Base-by-base conservation (phyloP, 2,329 filamentous ascomycete genomes). In the Mycogone perniciosa region DNA sequence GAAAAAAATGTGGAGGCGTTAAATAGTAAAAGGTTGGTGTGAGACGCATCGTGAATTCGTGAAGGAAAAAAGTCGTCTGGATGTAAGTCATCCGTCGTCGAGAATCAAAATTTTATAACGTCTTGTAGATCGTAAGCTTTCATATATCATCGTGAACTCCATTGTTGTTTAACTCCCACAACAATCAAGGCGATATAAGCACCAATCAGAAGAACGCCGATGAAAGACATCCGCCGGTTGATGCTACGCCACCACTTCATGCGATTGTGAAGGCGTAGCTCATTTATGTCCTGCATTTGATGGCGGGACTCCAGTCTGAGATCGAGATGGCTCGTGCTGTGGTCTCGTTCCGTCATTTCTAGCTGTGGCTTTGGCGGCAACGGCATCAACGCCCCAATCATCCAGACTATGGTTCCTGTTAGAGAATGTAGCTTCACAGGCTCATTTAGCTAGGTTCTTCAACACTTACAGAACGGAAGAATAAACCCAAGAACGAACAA, bases 401-500 rank as follows among this genome's bases (percentile, higher is more conserved):
- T 87, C 89, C 89, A 95, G 50, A 85, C 86, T 85, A 58, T 44
- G 48, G 41, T 37, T 20, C 46, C 38, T 44, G 54, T 63, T 55
- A 58, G 54, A 44, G 51, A 56, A 58, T 62, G 30, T 42, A 38
- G 33, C n/a, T 38, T 31, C 9, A 34, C 26, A 7, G n/a, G 30
- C 13, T 13, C 11, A 41, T 4, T 13, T 27, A 9, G 5, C 7
- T 7, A 13, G 8, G 5, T 4, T n/a, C n/a, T 26, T 35, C n/a
- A 40, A 7, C 26, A 67, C 81, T 68, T 70, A 86, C 82, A 75
- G 54, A 89, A 76, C 5, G 88, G 89, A 61, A 89, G 81, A 43
- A 92, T 71, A 62, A 95, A 95, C 27, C 89, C 89, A 43, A 85
- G 39, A 50, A 84, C 81, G 68, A 95, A 95, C 44, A 88, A 72